A percentile compares a stretch with the other conserved stretches of the same genome.
phyloP scores from a whole-genome alignment of 192 early-diverging fungal species.

The Rhizoclosmatium sp. region DNA sequence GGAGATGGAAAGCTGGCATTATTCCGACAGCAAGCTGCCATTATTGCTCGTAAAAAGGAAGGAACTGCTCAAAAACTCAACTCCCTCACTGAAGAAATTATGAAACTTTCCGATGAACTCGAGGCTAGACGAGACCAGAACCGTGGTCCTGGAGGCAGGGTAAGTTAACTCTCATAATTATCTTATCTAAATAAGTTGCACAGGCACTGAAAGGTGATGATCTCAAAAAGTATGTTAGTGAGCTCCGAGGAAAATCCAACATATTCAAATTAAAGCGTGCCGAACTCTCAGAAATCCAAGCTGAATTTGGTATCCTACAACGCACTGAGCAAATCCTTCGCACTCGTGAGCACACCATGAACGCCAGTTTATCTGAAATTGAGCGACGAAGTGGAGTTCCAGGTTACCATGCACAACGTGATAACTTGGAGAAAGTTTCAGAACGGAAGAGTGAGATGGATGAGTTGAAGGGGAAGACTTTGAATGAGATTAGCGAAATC shows the following conservation, averaged over 20 bases:
- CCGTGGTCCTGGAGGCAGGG: conserved; percentile 46
- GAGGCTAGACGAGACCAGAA: conserved; percentile 51
- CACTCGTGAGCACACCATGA: conserved; percentile 32
- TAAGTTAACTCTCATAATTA: conserved; percentile 9
- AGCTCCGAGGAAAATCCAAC: conserved; percentile 66
- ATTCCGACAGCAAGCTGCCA: conserved; percentile 67
- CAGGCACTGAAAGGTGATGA: conserved; percentile 71
- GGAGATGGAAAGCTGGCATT: conserved; percentile 68
- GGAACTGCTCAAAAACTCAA: conserved; percentile 53
- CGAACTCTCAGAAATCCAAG: conserved; percentile 57
- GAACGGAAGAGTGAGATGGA: conserved; percentile 66
- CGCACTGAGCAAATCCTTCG: conserved; percentile 57
- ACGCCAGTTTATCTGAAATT: conserved; percentile 10
- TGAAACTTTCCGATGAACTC: conserved; percentile 43
- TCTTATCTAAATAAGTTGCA: not conserved
- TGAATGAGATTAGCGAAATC: conserved; percentile 62
- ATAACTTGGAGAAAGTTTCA: conserved; percentile 52
- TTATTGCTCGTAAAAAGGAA: conserved; percentile 68
- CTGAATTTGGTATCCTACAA: conserved; percentile 63
- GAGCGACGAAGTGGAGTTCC: conserved; percentile 34
- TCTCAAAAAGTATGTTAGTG: conserved; percentile 67
- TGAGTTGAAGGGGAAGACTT: conserved; percentile 60
- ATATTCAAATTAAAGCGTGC: conserved; percentile 64
- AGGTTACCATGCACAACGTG: conserved; percentile 30
- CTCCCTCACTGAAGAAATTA: conserved; percentile 51